These are phyloP conservation scores for Epipyxis sp. DNA, from an alignment of 108 stramenopile genomes.

Conservation along the genomic window DNA sequence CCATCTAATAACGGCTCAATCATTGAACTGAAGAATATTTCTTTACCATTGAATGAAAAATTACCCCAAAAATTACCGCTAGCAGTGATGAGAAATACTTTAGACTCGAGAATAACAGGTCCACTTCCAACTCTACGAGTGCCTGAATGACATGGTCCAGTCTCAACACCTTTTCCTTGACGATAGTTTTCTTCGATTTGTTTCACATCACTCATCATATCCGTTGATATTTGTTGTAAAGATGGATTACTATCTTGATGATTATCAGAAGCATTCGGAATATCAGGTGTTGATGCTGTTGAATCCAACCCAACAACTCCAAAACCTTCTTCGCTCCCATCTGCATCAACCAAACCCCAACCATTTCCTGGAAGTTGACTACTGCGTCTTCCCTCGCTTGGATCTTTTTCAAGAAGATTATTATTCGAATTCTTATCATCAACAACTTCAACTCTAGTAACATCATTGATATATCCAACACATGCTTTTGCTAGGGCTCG, in stretches of 20 bases:
- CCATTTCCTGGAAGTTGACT: neutral
- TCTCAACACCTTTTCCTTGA: neutral
- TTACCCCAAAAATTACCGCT: conserved; percentile 11
- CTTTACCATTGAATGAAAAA: neutral
- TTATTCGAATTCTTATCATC: neutral
- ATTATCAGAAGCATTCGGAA: neutral
- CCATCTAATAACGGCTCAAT: neutral
- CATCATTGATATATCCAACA: conserved; percentile 14
- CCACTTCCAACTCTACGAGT: neutral
- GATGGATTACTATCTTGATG: neutral
- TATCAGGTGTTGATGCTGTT: neutral
- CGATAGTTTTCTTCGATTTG: neutral
- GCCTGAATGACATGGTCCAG: conserved; percentile 2
- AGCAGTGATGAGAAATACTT: conserved; percentile 6
- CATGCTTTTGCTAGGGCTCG: neutral
- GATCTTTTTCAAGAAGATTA: neutral
- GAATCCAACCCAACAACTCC: conserved; percentile 18
- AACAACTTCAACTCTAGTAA: neutral
- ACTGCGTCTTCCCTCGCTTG: neutral
- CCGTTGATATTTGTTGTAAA: neutral
- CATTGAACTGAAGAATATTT: neutral
- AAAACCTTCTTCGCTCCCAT: conserved; percentile 33
- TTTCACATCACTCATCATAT: neutral
- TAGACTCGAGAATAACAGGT: neutral
- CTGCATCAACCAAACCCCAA: conserved; percentile 27